phyloP scores from a whole-genome alignment of 1,139 yeast genomes.

The Geotrichum cucujoidarum region DNA sequence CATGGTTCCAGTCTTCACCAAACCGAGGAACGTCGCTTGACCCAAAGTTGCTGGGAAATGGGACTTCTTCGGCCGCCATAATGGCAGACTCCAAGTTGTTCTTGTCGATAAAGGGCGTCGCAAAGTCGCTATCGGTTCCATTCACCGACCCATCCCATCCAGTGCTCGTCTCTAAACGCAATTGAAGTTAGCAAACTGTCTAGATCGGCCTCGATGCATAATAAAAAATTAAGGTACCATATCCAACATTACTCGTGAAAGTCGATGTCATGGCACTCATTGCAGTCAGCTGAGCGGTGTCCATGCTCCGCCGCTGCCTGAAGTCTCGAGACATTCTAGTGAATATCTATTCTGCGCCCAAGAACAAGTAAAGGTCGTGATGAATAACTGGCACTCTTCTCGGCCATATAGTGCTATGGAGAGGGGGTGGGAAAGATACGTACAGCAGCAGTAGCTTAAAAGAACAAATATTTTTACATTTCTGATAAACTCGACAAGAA shows the following conservation, averaged over 20 bases:
- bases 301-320: slow-evolving; percentile 8
- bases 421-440: too few relatives aligned
- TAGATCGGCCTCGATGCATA: not conserved
- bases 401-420: too few relatives aligned
- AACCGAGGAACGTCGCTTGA: slow-evolving; percentile 23
- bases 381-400: too few relatives aligned
- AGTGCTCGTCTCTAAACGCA: slow-evolving; percentile 15
- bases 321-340: not conserved
- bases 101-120: slow-evolving; percentile 15
- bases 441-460: too few relatives aligned
- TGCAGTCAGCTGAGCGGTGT: slow-evolving; percentile 7
- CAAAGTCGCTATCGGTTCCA: slow-evolving; percentile 13
- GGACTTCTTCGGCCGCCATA: slow-evolving; percentile 9
- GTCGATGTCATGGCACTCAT: slow-evolving; percentile 5
- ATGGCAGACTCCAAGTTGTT: slow-evolving; percentile 16
- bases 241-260: slow-evolving; percentile 10
- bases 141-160: slow-evolving; percentile 14
- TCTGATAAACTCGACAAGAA: too few relatives aligned
- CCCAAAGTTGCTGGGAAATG: slow-evolving; percentile 8
- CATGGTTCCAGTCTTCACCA: slow-evolving; percentile 38
- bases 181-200: not conserved
- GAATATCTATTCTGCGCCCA: too few relatives aligned
- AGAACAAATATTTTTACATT: too few relatives aligned
- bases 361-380: too few relatives aligned
- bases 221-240: slow-evolving; percentile 4